Evolutionary conservation across 352 stramenopile genomes (phyloP).

Genomic region (Pythium diclinum): DNA sequence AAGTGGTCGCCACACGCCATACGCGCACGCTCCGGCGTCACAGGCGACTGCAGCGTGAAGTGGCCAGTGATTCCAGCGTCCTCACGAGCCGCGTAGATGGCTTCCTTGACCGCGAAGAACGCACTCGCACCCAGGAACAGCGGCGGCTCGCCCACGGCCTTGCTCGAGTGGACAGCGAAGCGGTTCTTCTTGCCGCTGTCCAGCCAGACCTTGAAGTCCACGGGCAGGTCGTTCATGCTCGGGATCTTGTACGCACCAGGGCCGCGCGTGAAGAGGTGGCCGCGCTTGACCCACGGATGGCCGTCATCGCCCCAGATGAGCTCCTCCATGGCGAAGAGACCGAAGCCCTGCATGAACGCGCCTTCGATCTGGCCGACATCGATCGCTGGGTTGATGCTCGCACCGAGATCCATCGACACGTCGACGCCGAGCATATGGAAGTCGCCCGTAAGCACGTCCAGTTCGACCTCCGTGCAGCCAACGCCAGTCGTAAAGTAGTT

Average conservation of each 20-base stretch:
- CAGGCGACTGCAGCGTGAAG: conserved; percentile 74
- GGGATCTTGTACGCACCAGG: conserved; percentile 97
- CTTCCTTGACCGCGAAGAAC: conserved; percentile 96
- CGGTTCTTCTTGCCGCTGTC: conserved; percentile 92
- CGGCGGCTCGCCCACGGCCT: conserved; percentile 95
- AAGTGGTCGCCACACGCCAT: conserved; percentile 78
- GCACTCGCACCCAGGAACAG: conserved; percentile 93
- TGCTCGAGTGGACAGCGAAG: conserved; percentile 95
- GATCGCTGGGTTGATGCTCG: conserved; percentile 95
- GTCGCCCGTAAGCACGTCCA: conserved; percentile 95
- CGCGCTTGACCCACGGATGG: conserved; percentile 92
- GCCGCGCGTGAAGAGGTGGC: conserved; percentile 91
- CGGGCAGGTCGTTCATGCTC: conserved; percentile 94
- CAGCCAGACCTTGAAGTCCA: conserved; percentile 94
- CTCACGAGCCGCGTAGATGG: conserved; percentile 80
- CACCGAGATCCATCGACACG: conserved; percentile 91
- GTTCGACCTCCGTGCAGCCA: conserved; percentile 90
- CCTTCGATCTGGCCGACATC: conserved; percentile 98
- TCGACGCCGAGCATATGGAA: conserved; percentile 81
- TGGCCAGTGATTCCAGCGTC: conserved; percentile 59
- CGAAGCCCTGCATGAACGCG: conserved; percentile 96
- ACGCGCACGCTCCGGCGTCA: conserved; percentile 78
- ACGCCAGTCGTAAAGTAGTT: conserved; percentile 97
- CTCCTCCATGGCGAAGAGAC: conserved; percentile 93
- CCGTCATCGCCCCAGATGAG: conserved; percentile 93